Conservation (phyloP, 2,329 filamentous ascomycete species). For the Teratosphaeria gauchensis region DNA sequence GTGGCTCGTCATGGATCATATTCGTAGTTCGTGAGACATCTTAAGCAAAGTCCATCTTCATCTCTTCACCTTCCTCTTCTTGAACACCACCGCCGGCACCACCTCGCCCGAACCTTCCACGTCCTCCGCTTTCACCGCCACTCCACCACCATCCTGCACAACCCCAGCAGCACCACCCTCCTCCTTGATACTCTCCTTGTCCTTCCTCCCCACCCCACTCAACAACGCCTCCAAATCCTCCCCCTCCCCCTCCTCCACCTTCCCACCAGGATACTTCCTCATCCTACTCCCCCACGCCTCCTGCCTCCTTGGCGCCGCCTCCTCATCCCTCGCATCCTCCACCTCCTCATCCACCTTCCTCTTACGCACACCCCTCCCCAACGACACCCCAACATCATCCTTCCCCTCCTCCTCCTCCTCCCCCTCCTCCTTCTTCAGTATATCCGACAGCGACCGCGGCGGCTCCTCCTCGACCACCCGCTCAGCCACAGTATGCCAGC, state of each 20-base stretch:
- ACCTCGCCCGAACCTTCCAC: constrained; percentile 9
- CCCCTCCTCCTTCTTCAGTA: constrained; percentile 32
- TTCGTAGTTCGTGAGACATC: too few species aligned
- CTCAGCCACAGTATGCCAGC: constrained; percentile 66
- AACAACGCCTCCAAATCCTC: constrained; percentile 53
- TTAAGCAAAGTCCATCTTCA: constrained; percentile 15
- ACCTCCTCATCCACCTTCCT: constrained; percentile 53
- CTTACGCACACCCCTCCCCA: constrained; percentile 52
- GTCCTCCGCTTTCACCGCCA: constrained; percentile 19
- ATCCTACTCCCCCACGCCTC: constrained; percentile 38
- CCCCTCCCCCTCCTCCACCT: constrained; percentile 37
- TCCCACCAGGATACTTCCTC: constrained; percentile 35
- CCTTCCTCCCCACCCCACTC: constrained; percentile 22
- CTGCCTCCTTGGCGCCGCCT: constrained; percentile 25
- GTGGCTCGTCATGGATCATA: too few species aligned
- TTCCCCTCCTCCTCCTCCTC: constrained; percentile 20
- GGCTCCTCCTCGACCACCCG: constrained; percentile 21
- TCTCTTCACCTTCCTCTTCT: constrained; percentile 56
- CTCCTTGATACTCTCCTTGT: constrained; percentile 7
- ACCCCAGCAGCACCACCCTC: too few species aligned
- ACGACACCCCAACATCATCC: constrained; percentile 35
- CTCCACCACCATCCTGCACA: background rate
- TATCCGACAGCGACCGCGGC: constrained; percentile 32
- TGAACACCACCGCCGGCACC: constrained; percentile 55
- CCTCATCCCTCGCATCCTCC: constrained; percentile 51